Evolutionary conservation across 768 basidiomycete genomes (phyloP), one percentile per base, ranked within the genome.

Genomic region (Chalciporus piperatus): DNA sequence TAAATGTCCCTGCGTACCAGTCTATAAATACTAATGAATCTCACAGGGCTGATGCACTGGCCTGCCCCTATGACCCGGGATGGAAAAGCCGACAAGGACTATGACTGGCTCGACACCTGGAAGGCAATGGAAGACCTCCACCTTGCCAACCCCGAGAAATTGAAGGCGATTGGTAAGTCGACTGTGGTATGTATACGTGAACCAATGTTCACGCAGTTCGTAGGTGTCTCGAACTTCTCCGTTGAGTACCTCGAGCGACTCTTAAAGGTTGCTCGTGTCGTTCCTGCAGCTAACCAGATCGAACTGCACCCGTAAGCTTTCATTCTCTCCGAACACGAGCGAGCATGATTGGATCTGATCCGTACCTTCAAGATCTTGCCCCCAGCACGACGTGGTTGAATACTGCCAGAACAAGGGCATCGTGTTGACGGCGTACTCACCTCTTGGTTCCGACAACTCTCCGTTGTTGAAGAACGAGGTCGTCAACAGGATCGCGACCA

Each of bases 241-340:
- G 74, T 84, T 41, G 68, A 79, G 37, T 87, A 75, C 69, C 68
- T 92, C 37, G 75, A 84, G 52, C 72, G 80, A 38, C 74, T 92
- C 19, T 72, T 88, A 38, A 76, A 75, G 55, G 73, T 76, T 35
- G 75, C 80, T 47, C 66, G 66, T 19, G 73, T 85, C 38, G 70
- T 85, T 32, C 89, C 89, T 14, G 88, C 87, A 1, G 83, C 84
- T 25, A 91, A 91, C 72, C 91, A 93, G 71, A 78, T 92, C 50
- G 87, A 87, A 67, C 73, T 83, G 32, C 87, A 89, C 64, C 84
- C 87, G 74, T 85, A 65, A 50, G 79, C 72, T 41, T 48, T 19
- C 23, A n/a, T 22, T 22, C 5, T n/a, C 4, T 16, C 9, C 23
- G 25, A 6, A 39, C 14, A 45, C 14, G 14, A n/a, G 25, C 8